Conservation (phyloP, 108 stramenopile genomes). For the Hondaea fermentalgiana region DNA sequence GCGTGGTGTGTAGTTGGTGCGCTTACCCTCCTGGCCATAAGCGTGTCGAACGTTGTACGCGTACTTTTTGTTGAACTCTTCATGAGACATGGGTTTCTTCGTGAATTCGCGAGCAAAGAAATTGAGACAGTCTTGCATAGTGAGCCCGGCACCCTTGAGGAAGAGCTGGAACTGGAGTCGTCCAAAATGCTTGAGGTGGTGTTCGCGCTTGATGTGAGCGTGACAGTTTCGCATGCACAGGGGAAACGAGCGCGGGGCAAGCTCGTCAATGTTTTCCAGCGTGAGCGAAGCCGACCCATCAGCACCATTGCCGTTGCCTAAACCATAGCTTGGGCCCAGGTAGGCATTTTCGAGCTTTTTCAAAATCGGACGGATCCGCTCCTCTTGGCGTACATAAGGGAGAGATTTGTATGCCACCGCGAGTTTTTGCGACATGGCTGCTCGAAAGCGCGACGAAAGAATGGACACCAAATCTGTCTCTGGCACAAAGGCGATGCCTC, state of each 20-base stretch:
- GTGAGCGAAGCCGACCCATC: background rate
- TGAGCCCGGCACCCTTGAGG: conserved; percentile 86
- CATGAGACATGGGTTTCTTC: conserved; percentile 54
- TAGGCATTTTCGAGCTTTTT: conserved; percentile 70
- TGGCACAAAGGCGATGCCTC: conserved; percentile 80
- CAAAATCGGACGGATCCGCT: conserved; percentile 68
- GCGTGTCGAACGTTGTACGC: conserved; percentile 87
- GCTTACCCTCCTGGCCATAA: conserved; percentile 97
- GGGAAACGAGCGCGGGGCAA: conserved; percentile 71
- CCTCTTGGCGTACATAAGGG: conserved; percentile 27
- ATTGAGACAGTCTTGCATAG: conserved; percentile 75
- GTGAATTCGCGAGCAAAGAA: conserved; percentile 86
- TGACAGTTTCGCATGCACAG: conserved; percentile 89
- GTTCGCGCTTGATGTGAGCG: conserved; percentile 61
- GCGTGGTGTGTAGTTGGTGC: conserved; percentile 76
- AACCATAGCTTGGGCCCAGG: conserved; percentile 42
- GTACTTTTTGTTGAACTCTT: conserved; percentile 85
- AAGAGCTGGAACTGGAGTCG: conserved; percentile 93
- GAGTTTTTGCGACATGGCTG: conserved; percentile 27
- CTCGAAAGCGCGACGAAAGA: conserved; percentile 59
- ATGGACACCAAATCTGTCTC: conserved; percentile 63
- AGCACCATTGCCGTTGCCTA: background rate
- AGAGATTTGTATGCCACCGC: conserved; percentile 41
- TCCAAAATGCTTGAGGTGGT: conserved; percentile 86
- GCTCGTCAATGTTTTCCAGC: conserved; percentile 50